A percentile compares a stretch with the other conserved stretches of the same genome.
Conservation (phyloP, 148 eudicot genomes). For the Fagopyrum tataricum region DNA sequence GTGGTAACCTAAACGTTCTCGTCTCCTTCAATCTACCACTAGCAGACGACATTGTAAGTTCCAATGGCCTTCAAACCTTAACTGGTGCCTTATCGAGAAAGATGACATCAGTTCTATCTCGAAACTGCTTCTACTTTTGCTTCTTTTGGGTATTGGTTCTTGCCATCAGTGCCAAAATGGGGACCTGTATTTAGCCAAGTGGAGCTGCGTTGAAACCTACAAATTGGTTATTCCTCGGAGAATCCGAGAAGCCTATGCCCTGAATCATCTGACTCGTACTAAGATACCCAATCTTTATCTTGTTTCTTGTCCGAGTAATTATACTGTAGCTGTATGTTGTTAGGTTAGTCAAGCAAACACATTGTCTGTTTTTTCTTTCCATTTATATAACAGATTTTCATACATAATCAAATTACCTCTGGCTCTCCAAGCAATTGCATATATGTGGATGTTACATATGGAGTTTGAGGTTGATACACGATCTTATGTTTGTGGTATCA, state of each 20-base stretch:
- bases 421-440: background rate
- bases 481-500: too few relatives aligned
- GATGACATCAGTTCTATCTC: conserved; percentile 32
- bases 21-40: conserved; percentile 48
- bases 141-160: conserved; percentile 48
- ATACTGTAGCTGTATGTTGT: background rate
- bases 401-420: background rate
- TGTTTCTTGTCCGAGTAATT: background rate
- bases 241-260: background rate
- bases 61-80: conserved; percentile 12
- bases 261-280: background rate
- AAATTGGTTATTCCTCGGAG: background rate
- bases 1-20: conserved; percentile 33
- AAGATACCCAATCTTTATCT: background rate
- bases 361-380: background rate
- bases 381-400: background rate
- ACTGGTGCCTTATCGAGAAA: conserved; percentile 31
- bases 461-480: background rate
- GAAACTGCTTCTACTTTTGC: conserved; percentile 37
- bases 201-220: background rate
- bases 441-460: background rate
- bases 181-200: conserved; percentile 48
- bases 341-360: background rate
- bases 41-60: conserved; percentile 20
- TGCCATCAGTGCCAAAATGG: conserved; percentile 51